Conservation (phyloP, 176 grass and related monocot genomes). For the Carex parvula region DNA sequence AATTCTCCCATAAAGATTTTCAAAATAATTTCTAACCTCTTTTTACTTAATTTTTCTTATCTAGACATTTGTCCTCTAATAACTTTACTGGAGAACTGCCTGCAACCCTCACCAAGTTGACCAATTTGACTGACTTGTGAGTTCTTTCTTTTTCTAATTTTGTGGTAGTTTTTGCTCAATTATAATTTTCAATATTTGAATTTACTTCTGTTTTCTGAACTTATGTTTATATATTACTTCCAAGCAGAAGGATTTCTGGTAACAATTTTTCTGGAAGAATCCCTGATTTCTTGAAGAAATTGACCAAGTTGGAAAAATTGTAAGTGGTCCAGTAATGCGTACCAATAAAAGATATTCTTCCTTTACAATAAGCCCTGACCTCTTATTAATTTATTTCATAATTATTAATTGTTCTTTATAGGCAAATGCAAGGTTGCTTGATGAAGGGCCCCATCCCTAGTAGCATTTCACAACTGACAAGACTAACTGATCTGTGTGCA, state of each 20-base stretch:
- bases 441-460: constrained; percentile 70
- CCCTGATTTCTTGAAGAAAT: constrained; percentile 58
- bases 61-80: constrained; percentile 77
- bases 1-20: constrained; percentile 11
- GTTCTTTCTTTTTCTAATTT: constrained; percentile 8
- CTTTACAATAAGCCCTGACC: background rate
- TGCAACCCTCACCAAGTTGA: constrained; percentile 51
- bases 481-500: constrained; percentile 59
- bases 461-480: constrained; percentile 54
- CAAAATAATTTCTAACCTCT: background rate
- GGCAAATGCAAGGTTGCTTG: constrained; percentile 70
- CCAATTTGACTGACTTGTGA: constrained; percentile 79
- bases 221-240: constrained; percentile 22
- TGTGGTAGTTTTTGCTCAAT: background rate
- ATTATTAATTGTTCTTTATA: constrained; percentile 37
- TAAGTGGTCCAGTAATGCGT: constrained; percentile 35
- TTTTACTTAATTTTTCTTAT: constrained; percentile 26
- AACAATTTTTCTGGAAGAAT: constrained; percentile 70
- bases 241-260: constrained; percentile 71
- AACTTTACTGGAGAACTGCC: constrained; percentile 73
- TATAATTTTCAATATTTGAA: constrained; percentile 11
- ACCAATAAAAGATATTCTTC: background rate
- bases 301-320: constrained; percentile 68
- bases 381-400: background rate
- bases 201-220: constrained; percentile 16